These are phyloP conservation scores for Sclerotinia minor DNA, from an alignment of 2,329 filamentous ascomycete species.

Conservation along the genomic window DNA sequence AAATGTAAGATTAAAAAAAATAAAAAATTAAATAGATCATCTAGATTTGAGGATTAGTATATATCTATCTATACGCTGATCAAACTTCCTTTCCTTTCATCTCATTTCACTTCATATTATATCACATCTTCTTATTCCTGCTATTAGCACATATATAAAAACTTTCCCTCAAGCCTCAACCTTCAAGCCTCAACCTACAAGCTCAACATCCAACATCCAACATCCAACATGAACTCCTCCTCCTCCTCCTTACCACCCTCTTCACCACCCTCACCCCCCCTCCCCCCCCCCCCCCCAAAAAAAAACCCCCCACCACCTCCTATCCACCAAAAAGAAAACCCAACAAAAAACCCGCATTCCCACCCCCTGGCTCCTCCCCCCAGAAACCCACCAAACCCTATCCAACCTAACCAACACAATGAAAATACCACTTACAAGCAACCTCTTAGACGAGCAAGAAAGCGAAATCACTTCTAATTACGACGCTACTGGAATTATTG, in stretches of 20 bases:
- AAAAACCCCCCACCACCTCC: background rate
- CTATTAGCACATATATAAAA: too few species aligned
- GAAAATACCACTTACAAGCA: background rate
- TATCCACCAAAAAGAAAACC: background rate
- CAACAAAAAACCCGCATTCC: background rate
- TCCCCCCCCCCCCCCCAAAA: too few species aligned
- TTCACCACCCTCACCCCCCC: too few species aligned
- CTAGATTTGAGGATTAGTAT: too few species aligned
- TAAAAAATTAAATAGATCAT: too few species aligned
- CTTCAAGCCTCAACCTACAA: background rate
- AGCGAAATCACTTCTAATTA: conserved; percentile 35
- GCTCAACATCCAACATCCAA: background rate
- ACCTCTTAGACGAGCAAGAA: background rate
- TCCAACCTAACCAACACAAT: background rate
- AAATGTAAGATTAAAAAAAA: too few species aligned
- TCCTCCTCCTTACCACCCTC: background rate
- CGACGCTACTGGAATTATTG: conserved; percentile 33
- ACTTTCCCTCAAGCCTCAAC: background rate
- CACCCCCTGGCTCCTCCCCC: background rate
- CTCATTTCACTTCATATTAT: too few species aligned
- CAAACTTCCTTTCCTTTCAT: too few species aligned
- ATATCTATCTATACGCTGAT: too few species aligned
- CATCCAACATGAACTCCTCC: too few species aligned
- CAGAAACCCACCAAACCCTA: background rate
- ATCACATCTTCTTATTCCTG: too few species aligned